These are phyloP conservation scores for Hirsutella rhossiliensis DNA, from an alignment of 2,329 filamentous ascomycete genomes.

Conservation along the genomic window DNA sequence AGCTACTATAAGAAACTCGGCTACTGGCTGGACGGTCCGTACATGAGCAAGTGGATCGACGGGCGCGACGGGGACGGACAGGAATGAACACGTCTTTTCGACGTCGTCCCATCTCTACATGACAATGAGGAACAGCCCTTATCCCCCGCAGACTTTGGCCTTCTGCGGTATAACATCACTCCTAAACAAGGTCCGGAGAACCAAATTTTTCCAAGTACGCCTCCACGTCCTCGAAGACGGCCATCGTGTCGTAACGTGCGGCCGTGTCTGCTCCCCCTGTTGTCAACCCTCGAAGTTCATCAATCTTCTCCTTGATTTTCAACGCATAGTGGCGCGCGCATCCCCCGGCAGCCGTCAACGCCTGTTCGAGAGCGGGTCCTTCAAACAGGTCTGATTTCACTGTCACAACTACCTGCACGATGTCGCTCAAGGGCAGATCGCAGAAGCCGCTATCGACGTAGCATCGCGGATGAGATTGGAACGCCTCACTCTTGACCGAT, in stretches of 20 bases:
- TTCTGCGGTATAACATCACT: not conserved
- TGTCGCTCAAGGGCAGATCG: slow-evolving; percentile 3
- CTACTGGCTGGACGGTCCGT: slow-evolving; percentile 87
- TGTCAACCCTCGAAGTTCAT: no score
- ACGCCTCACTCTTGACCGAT: slow-evolving; percentile 1
- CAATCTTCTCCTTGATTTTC: not conserved
- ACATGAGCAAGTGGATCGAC: slow-evolving; percentile 58
- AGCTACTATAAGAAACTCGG: slow-evolving; percentile 92
- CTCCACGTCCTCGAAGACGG: not conserved
- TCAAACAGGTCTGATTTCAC: slow-evolving; percentile 2
- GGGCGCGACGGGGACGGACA: slow-evolving; percentile 20
- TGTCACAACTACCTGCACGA: slow-evolving; percentile 4
- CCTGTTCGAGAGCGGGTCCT: not conserved
- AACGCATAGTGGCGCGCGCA: not conserved
- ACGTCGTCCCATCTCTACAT: not conserved
- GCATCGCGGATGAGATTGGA: slow-evolving; percentile 5
- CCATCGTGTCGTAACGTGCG: not conserved
- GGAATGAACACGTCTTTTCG: not conserved
- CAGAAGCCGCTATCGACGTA: slow-evolving; percentile 6
- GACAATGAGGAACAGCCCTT: no score
- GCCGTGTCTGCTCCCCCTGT: no score
- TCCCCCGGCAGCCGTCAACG: not conserved
- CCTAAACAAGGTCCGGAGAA: not conserved
- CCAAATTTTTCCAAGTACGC: not conserved
- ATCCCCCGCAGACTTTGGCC: not conserved